Base-by-base conservation (phyloP, 2,329 filamentous ascomycete species). In the Pseudogymnoascus pannorum region DNA sequence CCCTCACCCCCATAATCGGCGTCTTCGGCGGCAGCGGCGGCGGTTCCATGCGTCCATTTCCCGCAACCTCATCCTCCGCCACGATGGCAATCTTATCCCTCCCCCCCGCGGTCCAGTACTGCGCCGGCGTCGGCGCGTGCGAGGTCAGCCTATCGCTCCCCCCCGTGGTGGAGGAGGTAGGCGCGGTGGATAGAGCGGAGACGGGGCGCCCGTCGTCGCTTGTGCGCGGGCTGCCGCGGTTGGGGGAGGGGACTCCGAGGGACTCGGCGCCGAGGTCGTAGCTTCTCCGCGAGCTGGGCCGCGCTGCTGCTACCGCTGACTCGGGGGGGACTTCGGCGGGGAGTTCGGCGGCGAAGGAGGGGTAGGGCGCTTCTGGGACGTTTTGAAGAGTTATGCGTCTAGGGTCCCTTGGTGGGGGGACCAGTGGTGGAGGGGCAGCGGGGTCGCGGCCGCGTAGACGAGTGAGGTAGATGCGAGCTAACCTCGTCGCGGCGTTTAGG, bases 381-480 rank as follows among this genome's bases (percentile, higher is more conserved):
- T 69, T 64, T 3, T 64, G 60, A 6, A 72, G 61, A 5, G 57
- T 58, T 31, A 67, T 66, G 36, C 65, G 62, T 20, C 42, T 6
- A 1, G 42, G 42, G 42, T 48, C 42, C 5, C 42, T 7, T 0
- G 42, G 44, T 1, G 44, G 44, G 0, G 44, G 44, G 1, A 51
- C 44, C 1, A 51, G 14, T 29, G 22, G 44, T 11, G 44, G 14
- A 0, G 22, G 22, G 3, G 44, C 24, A 2, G 29, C 29, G 0
- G 54, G 29, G 2, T 38, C 44, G 14, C 44, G 44, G 1, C 44
- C 73, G 3, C 54, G 29, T 1, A 33, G 16, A 2, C 91, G 91
- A 65, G 89, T 88, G 64, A 87, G 83, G 69, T 92, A 81, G 65
- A 97, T 92, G 74, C 90, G 91, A 64, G 89, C 90, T 67, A 97